Base-by-base conservation (phyloP, 176 grass and related monocot species). In the Dendrocalamus sinicus region DNA sequence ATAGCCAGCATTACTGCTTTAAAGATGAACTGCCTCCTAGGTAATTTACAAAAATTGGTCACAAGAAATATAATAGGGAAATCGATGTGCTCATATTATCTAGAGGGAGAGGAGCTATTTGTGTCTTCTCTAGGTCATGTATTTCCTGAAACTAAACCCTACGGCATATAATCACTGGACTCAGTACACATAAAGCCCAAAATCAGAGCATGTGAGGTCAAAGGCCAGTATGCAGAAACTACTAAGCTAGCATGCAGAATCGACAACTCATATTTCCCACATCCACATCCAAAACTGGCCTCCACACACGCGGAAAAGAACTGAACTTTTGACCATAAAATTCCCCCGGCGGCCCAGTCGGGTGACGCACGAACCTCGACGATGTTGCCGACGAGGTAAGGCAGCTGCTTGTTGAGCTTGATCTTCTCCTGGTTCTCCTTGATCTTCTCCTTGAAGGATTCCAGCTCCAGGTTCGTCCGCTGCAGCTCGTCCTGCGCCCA, bases 371-470 rank as follows among this genome's bases (percentile, higher is more conserved):
- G 64, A 71, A 95, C 93, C 93, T 98, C 95, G 13, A 98, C 91
- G 70, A 98, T 92, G 89, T 90, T 98, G 2, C 87, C 91, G 20
- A 98, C 95, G 11, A 95, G 89, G 62, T 98, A 93, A 3, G 93
- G 95, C 6, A 98, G 83, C 89, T 92, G 85, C 80, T 95, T 98
- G 91, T 89, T 92, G 47, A 93, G 77, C 77, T 95, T 98, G 60
- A 98, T 98, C 82, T 95, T 98, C 83, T 93, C 89, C 64, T 98
- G 91, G 61, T 95, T 95, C 46, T 93, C 89, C 89, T 93, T 95
- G 23, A 93, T 95, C 86, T 93, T 95, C 60, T 95, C 89, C 79
- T 92, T 92, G 73, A 87, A 81, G n/a, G 91, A 92, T 44, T 93
- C 83, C 84, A 98, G 75, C 65, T 98, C 93, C 19, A 92, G 72